Evolutionary conservation across 2,329 filamentous ascomycete species (phyloP).

Genomic region (Cladosporium sp.): DNA sequence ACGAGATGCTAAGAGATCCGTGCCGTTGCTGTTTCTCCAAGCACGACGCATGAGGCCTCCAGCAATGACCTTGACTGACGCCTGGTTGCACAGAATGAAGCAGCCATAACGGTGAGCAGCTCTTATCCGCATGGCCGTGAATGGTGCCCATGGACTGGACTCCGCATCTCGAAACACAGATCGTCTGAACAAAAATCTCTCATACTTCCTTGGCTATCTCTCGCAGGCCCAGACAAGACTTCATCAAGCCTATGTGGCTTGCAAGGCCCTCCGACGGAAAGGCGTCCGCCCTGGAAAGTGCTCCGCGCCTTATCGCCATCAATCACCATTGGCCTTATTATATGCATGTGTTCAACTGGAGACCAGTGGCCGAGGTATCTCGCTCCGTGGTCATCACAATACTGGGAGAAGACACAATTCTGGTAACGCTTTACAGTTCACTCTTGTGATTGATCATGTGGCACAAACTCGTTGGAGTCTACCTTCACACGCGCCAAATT

Average conservation of each 20-base stretch:
- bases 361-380: background rate
- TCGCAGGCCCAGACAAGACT: constrained; percentile 8
- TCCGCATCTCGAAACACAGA: background rate
- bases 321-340: background rate
- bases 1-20: constrained; percentile 12
- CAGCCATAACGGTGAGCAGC: background rate
- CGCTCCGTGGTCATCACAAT: background rate
- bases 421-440: background rate
- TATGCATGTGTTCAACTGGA: background rate
- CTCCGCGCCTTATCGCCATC: background rate
- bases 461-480: background rate
- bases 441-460: background rate
- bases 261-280: background rate
- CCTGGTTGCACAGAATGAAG: background rate
- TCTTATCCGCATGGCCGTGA: background rate
- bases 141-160: background rate
- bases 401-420: background rate
- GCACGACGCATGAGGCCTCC: background rate
- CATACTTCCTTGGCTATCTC: constrained; percentile 3
- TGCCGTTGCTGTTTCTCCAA: background rate
- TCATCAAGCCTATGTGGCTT: constrained; percentile 4
- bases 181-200: background rate
- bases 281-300: background rate
- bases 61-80: background rate
- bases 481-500: background rate